phyloP scores from a whole-genome alignment of 2,329 filamentous ascomycete species.

The Scopulariopsis brevicaulis region DNA sequence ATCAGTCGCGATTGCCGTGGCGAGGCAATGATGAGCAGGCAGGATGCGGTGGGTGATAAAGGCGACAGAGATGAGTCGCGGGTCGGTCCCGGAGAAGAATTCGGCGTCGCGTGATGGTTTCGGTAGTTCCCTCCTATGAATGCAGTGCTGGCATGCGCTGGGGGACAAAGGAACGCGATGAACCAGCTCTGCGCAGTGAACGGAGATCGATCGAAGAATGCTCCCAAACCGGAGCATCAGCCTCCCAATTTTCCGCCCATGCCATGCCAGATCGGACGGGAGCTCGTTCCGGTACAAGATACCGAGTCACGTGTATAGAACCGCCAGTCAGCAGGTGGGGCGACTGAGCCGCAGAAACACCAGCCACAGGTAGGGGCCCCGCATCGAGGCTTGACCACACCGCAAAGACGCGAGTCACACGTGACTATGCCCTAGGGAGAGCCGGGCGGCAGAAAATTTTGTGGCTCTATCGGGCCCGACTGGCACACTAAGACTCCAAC shows the following conservation, averaged over 20 bases:
- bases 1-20: neutral
- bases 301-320: neutral
- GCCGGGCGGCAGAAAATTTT: constrained; percentile 4
- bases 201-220: neutral
- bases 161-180: neutral
- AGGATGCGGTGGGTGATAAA: neutral
- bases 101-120: neutral
- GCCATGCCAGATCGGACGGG: neutral
- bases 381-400: no score
- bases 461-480: constrained; percentile 5
- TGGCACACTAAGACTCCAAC: constrained; percentile 6
- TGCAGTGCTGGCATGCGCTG: neutral
- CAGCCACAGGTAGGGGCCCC: neutral
- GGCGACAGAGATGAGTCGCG: neutral
- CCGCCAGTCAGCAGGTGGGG: neutral
- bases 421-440: constrained; percentile 5
- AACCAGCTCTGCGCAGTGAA: neutral
- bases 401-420: neutral
- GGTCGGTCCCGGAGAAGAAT: neutral
- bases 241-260: neutral
- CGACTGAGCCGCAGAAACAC: neutral
- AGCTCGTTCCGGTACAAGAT: neutral
- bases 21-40: neutral
- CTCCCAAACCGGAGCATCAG: neutral
- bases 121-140: neutral